Evolutionary conservation across 1,139 yeast species (phyloP), one percentile per base, ranked within the genome.

Genomic region (Saccharomyces hybrid): DNA sequence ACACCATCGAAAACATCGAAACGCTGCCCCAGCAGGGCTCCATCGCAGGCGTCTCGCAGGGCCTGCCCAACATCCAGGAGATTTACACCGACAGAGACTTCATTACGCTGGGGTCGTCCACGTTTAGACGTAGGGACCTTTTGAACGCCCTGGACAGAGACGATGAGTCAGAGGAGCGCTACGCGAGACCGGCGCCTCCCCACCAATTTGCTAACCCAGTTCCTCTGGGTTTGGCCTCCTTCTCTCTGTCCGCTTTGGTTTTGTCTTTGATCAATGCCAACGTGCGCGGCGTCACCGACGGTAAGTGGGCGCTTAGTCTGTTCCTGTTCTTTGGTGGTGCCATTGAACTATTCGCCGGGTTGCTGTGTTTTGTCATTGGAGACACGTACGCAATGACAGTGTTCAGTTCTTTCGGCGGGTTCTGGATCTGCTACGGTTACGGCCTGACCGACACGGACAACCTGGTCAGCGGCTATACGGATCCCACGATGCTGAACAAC

Each of bases 331-430:
- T 79, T 49, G 87, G 90, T 26, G 91, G 91, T 48, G 75, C 78
- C 41, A 78, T 81, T 54, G 86, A 84, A 66, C 71, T 84, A 53
- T 75, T 83, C 57, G 83, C 86, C 21, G 91, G 91, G 38, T 65
- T 82, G 50, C 79, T 86, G 81, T 86, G 86, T 62, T 73, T 84
- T 59, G 75, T 79, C 51, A 74, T 79, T 52, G 87, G 86, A 57
- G 85, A 85, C 69, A 80, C 86, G 8, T 83, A 81, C 70, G 85
- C 84, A 49, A 79, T 78, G 63, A 80, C 84, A 41, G 86, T 84
- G 8, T 80, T 86, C 66, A 74, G 83, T 52, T 80, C 86, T 55
- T 86, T 83, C 66, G 91, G 91, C 53, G 88, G 87, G 8, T 86
- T 85, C 71, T 86, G 91, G 88, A 73, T 85, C 55, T 73, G 84